phyloP scores from a whole-genome alignment of 352 stramenopile species.

The Globisporangium spiculum region DNA sequence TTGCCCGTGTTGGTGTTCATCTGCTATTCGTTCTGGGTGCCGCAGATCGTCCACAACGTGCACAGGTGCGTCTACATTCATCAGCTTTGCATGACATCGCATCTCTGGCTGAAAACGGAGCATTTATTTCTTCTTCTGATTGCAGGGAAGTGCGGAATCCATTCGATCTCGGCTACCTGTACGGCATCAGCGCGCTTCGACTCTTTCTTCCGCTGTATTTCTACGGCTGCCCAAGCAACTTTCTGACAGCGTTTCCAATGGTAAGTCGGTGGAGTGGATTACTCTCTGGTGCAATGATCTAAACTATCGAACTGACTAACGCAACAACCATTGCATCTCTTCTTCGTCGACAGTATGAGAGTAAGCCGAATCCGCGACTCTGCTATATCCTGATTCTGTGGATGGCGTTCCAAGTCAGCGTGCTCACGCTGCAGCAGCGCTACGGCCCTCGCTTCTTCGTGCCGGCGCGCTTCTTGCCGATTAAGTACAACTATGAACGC shows the following conservation, averaged over 20 bases:
- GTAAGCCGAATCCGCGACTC: constrained; percentile 56
- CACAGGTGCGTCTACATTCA: constrained; percentile 51
- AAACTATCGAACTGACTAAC: not conserved
- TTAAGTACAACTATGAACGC: constrained; percentile 97
- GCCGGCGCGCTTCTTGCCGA: constrained; percentile 92
- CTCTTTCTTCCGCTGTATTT: constrained; percentile 96
- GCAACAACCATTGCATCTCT: not conserved
- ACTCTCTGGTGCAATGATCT: not conserved
- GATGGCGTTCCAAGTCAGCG: constrained; percentile 90
- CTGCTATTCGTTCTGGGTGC: constrained; percentile 98
- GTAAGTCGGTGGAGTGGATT: constrained; percentile 26
- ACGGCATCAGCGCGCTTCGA: constrained; percentile 92
- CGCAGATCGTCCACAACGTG: constrained; percentile 97
- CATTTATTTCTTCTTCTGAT: not conserved
- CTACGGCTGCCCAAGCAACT: constrained; percentile 93
- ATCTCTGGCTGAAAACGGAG: no score
- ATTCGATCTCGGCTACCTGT: constrained; percentile 93
- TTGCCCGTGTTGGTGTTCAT: constrained; percentile 90
- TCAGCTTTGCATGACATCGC: not conserved
- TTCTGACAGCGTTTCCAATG: constrained; percentile 85
- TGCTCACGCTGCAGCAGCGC: constrained; percentile 91
- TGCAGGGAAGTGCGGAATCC: constrained; percentile 89
- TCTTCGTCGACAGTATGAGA: constrained; percentile 53
- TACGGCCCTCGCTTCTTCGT: constrained; percentile 96
- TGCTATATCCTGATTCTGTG: constrained; percentile 86